Evolutionary conservation across 352 stramenopile species (phyloP).

Genomic region (Elongisporangium prolatum): DNA sequence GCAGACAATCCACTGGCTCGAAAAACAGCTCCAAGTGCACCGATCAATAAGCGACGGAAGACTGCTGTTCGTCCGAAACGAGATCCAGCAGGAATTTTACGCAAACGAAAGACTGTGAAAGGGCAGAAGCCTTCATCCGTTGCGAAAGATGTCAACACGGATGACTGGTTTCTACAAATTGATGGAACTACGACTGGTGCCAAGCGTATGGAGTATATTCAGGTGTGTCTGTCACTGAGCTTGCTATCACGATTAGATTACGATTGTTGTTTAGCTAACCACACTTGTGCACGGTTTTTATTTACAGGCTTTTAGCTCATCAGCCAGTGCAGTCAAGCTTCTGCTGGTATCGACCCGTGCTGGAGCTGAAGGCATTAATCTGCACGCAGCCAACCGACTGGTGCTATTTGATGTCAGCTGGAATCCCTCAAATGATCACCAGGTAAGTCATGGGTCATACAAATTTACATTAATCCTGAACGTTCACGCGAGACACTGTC

Average conservation of each 20-base stretch:
- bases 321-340: slow-evolving; percentile 49
- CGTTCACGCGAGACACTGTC: background rate
- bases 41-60: slow-evolving; percentile 29
- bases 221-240: slow-evolving; percentile 24
- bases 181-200: slow-evolving; percentile 65
- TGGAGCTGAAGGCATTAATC: slow-evolving; percentile 86
- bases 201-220: slow-evolving; percentile 85
- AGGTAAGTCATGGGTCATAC: slow-evolving; percentile 31
- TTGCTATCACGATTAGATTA: too few species aligned
- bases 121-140: slow-evolving; percentile 5
- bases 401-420: slow-evolving; percentile 90
- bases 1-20: slow-evolving; percentile 12
- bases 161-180: slow-evolving; percentile 80
- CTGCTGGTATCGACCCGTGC: slow-evolving; percentile 77
- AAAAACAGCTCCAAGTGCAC: slow-evolving; percentile 11
- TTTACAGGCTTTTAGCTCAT: slow-evolving; percentile 58
- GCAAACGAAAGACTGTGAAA: slow-evolving; percentile 30
- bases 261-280: background rate
- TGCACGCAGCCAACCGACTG: slow-evolving; percentile 87
- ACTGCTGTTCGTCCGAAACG: slow-evolving; percentile 28
- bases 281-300: slow-evolving; percentile 6
- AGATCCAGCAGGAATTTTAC: slow-evolving; percentile 53
- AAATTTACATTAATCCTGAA: background rate
- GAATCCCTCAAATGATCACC: slow-evolving; percentile 89
- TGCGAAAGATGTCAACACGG: slow-evolving; percentile 4